Evolutionary conservation across 208 protist species (phyloP), one percentile per base, ranked within the genome.

Genomic region (Trypanosoma conorhini): DNA sequence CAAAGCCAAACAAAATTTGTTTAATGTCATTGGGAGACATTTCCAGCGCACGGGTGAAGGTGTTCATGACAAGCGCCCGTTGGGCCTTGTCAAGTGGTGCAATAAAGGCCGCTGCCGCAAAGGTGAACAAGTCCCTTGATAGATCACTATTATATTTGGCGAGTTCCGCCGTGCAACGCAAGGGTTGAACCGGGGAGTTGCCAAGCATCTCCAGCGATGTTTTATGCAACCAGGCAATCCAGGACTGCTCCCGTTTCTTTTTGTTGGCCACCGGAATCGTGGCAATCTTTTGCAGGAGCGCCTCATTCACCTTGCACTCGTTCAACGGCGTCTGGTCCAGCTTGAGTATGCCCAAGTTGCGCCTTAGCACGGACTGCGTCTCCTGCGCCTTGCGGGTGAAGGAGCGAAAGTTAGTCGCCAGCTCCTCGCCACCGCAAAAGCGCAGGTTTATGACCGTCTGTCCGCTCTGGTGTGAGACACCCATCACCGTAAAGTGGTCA

Each of bases 181-280:
- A 72, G n/a, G 86, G 67, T n/a, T 80, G 74, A 69, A 91, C 91
- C n/a, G 88, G 87, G n/a, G 91, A 94, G 57, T 91, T 81, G 17
- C 77, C 79, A 59, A 94, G 64, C 52, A 96, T 82, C 51, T 76
- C 62, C 42, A 94, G 81, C 1, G 85, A 89, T 35, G 80, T 85
- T 69, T 86, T 93, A 74, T 96, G 89, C 26, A 96, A 62, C 89
- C 91, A 96, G 28, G 84, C 66, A 56, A 96, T 92, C 89, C 91
- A 96, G 35, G 87, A 92, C 74, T 94, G 89, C 75, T 96, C 91
- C n/a, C 87, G 84, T 58, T 92, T 93, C 56, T 86, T 87, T 24
- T 80, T 89, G 63, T 92, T 90, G 5, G 86, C 91, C 17, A 77
- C 73, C 19, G 91, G 91, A 38, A 94, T 81, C 30, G 72, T 70